A percentile compares a stretch with the other conserved stretches of the same genome.
phyloP scores from a whole-genome alignment of 805 yeast species.

The Yarrowia alimentaria region DNA sequence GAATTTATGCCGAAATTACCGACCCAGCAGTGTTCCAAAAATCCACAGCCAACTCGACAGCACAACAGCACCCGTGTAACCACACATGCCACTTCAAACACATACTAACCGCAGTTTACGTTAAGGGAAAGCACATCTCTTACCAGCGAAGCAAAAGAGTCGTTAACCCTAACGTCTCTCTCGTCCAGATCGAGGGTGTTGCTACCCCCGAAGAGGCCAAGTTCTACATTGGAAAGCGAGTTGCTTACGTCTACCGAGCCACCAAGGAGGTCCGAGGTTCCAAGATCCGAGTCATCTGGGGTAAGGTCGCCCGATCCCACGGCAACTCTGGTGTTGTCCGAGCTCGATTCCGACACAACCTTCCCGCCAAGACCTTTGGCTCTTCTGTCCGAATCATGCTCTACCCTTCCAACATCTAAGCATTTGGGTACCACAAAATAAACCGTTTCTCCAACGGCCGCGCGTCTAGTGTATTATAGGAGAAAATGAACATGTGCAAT shows the following conservation, averaged over 20 bases:
- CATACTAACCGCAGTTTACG: slow-evolving; percentile 61
- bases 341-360: slow-evolving; percentile 98
- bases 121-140: slow-evolving; percentile 99
- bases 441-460: slow-evolving; percentile 28
- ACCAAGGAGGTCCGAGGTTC: slow-evolving; percentile 97
- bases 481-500: slow-evolving; percentile 25
- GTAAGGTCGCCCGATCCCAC: slow-evolving; percentile 97
- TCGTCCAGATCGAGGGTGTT: slow-evolving; percentile 97
- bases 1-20: too few species aligned
- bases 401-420: slow-evolving; percentile 99
- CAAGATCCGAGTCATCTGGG: slow-evolving; percentile 99
- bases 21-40: too few species aligned
- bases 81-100: too few species aligned
- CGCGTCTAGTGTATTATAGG: slow-evolving; percentile 27
- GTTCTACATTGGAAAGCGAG: slow-evolving; percentile 99
- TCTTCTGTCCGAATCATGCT: slow-evolving; percentile 99
- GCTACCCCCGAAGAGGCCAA: slow-evolving; percentile 87
- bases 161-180: slow-evolving; percentile 96
- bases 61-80: too few species aligned
- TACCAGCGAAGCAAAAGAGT: slow-evolving; percentile 99
- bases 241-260: slow-evolving; percentile 99
- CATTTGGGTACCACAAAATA: slow-evolving; percentile 25
- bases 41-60: too few species aligned
- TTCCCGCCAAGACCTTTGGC: slow-evolving; percentile 99
- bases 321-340: slow-evolving; percentile 98